phyloP scores from a whole-genome alignment of 345 rosid genomes.

The Corymbia maculata region DNA sequence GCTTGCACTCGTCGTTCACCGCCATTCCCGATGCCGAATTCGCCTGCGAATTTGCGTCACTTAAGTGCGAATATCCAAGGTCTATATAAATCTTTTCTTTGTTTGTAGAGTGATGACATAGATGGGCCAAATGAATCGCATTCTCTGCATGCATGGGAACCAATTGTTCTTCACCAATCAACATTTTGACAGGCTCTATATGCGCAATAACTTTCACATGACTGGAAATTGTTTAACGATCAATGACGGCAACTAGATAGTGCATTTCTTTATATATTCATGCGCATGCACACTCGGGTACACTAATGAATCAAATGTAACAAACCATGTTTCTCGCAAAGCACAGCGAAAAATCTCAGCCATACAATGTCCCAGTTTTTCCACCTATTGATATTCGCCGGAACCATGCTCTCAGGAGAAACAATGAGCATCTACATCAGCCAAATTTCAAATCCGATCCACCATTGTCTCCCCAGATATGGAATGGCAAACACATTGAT shows the following conservation, averaged over 20 bases:
- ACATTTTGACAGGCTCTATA: neutral
- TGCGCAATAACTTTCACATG: neutral
- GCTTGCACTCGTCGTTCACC: conserved; percentile 66
- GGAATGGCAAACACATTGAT: neutral
- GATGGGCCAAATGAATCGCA: neutral
- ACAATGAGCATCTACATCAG: neutral
- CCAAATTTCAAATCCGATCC: neutral
- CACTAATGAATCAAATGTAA: neutral
- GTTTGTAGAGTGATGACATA: neutral
- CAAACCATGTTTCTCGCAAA: neutral
- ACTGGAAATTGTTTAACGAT: neutral
- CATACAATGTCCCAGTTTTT: neutral
- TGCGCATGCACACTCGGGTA: neutral
- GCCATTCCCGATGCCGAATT: conserved; percentile 72
- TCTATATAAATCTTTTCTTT: neutral
- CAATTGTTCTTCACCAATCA: neutral
- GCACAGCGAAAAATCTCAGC: neutral
- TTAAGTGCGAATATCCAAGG: neutral
- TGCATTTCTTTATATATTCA: neutral
- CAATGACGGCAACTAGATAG: neutral
- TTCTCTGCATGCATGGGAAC: neutral
- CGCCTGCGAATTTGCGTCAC: conserved; percentile 20
- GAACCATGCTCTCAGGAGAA: neutral
- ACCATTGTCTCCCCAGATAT: neutral
- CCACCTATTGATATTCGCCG: neutral